These are phyloP conservation scores for Penicillium steckii DNA, from an alignment of 495 filamentous ascomycete species.

Conservation along the genomic window DNA sequence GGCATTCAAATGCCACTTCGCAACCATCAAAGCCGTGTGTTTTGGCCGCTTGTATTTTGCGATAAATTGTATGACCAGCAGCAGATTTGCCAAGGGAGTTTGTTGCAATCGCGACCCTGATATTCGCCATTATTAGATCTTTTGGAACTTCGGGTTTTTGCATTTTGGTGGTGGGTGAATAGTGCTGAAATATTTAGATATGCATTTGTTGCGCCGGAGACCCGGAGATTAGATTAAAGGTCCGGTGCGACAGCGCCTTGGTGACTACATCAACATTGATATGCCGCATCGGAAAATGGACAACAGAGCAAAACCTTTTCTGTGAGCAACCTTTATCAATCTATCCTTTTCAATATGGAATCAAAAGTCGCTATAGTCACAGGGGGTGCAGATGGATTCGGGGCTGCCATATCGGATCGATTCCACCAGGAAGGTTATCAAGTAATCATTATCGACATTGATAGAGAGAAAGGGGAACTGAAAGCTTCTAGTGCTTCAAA, in stretches of 20 bases:
- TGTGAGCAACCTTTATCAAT: background rate
- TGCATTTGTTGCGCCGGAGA: background rate
- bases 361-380: background rate
- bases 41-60: constrained; percentile 12
- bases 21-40: constrained; percentile 13
- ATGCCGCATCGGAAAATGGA: background rate
- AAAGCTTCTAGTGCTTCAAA: constrained; percentile 2
- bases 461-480: constrained; percentile 1
- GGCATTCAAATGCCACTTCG: constrained; percentile 17
- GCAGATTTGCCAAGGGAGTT: constrained; percentile 16
- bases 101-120: constrained; percentile 14
- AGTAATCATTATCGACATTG: constrained; percentile 6
- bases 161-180: background rate
- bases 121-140: constrained; percentile 1
- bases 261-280: background rate
- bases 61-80: constrained; percentile 12
- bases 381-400: constrained; percentile 14
- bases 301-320: background rate
- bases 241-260: background rate
- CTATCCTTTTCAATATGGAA: background rate
- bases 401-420: constrained; percentile 7
- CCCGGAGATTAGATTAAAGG: background rate
- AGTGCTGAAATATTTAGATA: background rate
- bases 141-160: background rate
- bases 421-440: constrained; percentile 7